These are phyloP conservation scores for Microdochium paspali DNA, from an alignment of 2,329 filamentous ascomycete genomes.

Conservation along the genomic window DNA sequence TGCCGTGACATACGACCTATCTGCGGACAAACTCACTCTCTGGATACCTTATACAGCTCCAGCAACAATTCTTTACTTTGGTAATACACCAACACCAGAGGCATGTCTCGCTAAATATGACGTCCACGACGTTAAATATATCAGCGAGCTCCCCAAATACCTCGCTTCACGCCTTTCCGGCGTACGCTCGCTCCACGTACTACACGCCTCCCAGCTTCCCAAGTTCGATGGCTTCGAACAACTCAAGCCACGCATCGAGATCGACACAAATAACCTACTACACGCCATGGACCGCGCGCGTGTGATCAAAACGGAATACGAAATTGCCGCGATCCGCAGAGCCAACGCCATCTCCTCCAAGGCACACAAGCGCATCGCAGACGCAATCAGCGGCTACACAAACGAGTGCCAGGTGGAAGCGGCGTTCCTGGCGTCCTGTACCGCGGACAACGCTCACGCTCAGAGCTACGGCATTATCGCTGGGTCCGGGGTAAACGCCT, in stretches of 20 bases:
- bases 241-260: constrained; percentile 17
- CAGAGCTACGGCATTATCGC: constrained; percentile 89
- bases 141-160: constrained; percentile 34
- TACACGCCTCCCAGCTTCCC: constrained; percentile 33
- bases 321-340: constrained; percentile 70
- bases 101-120: constrained; percentile 56
- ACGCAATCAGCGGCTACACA: constrained; percentile 47
- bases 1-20: constrained; percentile 47
- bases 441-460: constrained; percentile 59
- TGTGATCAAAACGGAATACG: constrained; percentile 77
- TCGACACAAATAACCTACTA: constrained; percentile 46
- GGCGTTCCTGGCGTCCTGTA: constrained; percentile 63
- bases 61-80: constrained; percentile 53
- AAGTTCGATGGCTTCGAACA: constrained; percentile 17
- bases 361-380: constrained; percentile 67
- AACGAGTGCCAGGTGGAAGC: constrained; percentile 83
- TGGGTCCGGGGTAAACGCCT: constrained; percentile 71
- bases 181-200: constrained; percentile 32
- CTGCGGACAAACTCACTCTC: constrained; percentile 53
- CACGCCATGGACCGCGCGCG: constrained; percentile 72
- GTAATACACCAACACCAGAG: constrained; percentile 47
- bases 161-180: constrained; percentile 35
- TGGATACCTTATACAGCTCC: constrained; percentile 65
- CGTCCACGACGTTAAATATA: constrained; percentile 61
- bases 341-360: constrained; percentile 72